These are phyloP conservation scores for Colletotrichum scovillei DNA, from an alignment of 2,329 filamentous ascomycete genomes.

Conservation along the genomic window DNA sequence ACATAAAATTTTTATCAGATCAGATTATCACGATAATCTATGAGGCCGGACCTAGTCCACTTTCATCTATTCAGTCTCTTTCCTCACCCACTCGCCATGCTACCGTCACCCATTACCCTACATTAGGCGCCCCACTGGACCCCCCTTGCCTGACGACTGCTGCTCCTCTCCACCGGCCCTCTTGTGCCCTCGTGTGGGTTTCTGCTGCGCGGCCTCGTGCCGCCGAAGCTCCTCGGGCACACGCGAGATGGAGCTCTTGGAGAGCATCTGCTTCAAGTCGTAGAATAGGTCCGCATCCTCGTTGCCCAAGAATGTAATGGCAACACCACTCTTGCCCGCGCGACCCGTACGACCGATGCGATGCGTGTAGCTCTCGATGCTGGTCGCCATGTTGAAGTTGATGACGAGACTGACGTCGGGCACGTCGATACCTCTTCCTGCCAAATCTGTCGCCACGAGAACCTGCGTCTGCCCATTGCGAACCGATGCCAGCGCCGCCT, in stretches of 20 bases:
- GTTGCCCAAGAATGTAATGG: constrained; percentile 92
- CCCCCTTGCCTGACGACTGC: constrained; percentile 30
- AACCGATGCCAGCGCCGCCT: constrained; percentile 88
- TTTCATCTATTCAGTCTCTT: constrained; percentile 12
- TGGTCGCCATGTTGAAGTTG: constrained; percentile 98
- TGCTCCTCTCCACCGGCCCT: constrained; percentile 40
- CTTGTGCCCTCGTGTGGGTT: constrained; percentile 55
- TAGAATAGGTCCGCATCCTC: constrained; percentile 94
- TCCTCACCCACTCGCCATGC: constrained; percentile 24
- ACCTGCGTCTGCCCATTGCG: constrained; percentile 85
- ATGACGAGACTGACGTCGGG: constrained; percentile 92
- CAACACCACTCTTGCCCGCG: constrained; percentile 95
- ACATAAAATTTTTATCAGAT: constrained; percentile 29
- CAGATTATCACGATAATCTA: constrained; percentile 35
- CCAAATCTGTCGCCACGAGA: constrained; percentile 94
- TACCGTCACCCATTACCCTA: constrained; percentile 28
- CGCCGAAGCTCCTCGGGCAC: constrained; percentile 92
- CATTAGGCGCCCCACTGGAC: constrained; percentile 29
- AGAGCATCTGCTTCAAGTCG: constrained; percentile 94
- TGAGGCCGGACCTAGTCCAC: constrained; percentile 15
- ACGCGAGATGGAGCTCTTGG: constrained; percentile 87
- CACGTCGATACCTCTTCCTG: constrained; percentile 97
- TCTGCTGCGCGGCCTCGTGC: constrained; percentile 92
- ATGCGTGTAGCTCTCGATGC: constrained; percentile 96
- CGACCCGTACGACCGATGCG: constrained; percentile 96